A percentile compares a stretch with the other conserved stretches of the same genome.
These are phyloP conservation scores for Phytophthora litchii DNA, from an alignment of 352 stramenopile species.

Conservation along the genomic window DNA sequence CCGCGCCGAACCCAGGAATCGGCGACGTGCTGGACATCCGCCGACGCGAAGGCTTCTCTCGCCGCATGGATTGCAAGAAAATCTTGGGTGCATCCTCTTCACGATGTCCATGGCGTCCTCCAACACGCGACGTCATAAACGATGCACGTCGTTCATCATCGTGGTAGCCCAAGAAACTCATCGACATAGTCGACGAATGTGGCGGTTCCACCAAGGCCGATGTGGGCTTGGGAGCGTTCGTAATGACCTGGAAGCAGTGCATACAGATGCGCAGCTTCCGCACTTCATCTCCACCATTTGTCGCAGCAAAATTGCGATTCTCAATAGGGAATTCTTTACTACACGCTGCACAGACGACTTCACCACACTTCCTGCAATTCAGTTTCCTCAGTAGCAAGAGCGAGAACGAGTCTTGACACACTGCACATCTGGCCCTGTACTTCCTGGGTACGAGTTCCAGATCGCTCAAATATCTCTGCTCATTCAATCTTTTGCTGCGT, in stretches of 20 bases:
- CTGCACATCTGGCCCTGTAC: conserved; percentile 69
- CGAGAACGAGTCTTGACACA: conserved; percentile 87
- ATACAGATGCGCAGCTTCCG: conserved; percentile 87
- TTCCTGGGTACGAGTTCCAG: conserved; percentile 85
- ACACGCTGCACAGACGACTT: conserved; percentile 87
- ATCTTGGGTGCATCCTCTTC: conserved; percentile 58
- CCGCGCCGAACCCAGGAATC: conserved; percentile 29
- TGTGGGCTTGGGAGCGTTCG: conserved; percentile 59
- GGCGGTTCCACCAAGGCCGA: conserved; percentile 56
- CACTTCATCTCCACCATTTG: conserved; percentile 44
- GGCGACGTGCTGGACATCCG: conserved; percentile 40
- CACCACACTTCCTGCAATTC: conserved; percentile 87
- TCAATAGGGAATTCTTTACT: conserved; percentile 83
- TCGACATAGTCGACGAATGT: conserved; percentile 54
- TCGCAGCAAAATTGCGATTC: conserved; percentile 53
- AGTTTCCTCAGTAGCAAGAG: conserved; percentile 82
- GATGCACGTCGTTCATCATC: conserved; percentile 71
- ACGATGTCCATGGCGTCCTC: conserved; percentile 13
- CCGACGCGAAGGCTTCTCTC: conserved; percentile 31
- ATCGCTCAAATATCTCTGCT: conserved; percentile 82
- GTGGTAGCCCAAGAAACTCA: conserved; percentile 72
- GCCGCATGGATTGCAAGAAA: conserved; percentile 75
- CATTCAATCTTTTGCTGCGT: conserved; percentile 73
- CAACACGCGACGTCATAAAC: conserved; percentile 50
- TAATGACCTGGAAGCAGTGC: conserved; percentile 84